These are phyloP conservation scores for Hyphopichia wangnamkhiaoensis DNA, from an alignment of 1,139 yeast species.

Conservation along the genomic window DNA sequence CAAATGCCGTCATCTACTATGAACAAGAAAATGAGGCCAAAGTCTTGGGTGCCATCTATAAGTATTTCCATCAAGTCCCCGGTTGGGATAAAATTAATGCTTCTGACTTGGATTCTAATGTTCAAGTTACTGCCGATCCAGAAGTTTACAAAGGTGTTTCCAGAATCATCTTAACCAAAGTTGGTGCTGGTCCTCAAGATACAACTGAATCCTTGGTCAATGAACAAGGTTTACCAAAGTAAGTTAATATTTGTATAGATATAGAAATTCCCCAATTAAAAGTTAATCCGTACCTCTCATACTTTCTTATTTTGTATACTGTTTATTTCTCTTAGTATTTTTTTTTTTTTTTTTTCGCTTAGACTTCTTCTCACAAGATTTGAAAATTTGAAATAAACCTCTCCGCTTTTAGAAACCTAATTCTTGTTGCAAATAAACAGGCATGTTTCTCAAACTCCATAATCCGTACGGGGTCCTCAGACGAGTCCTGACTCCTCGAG, in stretches of 20 bases:
- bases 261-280: not conserved
- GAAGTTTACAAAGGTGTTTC: slow-evolving; percentile 71
- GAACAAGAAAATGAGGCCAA: slow-evolving; percentile 67
- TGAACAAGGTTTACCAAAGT: slow-evolving; percentile 37
- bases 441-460: no score
- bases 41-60: slow-evolving; percentile 62
- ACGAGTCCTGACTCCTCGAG: no score
- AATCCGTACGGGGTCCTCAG: no score
- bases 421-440: no score
- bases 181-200: slow-evolving; percentile 83
- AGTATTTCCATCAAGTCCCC: slow-evolving; percentile 53
- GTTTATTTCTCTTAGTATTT: no score
- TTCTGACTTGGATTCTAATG: slow-evolving; percentile 28
- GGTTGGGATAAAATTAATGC: slow-evolving; percentile 65
- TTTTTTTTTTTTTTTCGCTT: no score
- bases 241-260: slow-evolving; percentile 1
- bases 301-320: not conserved
- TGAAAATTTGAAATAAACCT: no score
- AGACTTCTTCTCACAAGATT: no score
- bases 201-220: slow-evolving; percentile 55
- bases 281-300: slow-evolving; percentile 1
- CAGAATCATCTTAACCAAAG: slow-evolving; percentile 76
- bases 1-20: slow-evolving; percentile 94
- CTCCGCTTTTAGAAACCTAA: no score
- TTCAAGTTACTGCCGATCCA: slow-evolving; percentile 44